phyloP scores from a whole-genome alignment of 768 basidiomycete species.

The Terana coerulea region DNA sequence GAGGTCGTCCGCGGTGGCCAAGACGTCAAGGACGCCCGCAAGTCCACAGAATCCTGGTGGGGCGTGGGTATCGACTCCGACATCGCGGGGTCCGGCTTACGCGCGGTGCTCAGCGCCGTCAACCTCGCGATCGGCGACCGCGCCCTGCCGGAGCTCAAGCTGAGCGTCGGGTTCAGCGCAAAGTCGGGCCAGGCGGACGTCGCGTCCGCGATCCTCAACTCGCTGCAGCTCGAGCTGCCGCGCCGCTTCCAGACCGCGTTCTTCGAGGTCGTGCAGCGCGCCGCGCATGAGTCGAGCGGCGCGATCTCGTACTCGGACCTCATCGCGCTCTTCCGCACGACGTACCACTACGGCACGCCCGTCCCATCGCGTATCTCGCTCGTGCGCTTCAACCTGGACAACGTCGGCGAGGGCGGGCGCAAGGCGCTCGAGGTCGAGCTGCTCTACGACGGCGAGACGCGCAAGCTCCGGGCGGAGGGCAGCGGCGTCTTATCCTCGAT shows the following conservation, averaged over 20 bases:
- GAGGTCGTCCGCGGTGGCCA: slow-evolving; percentile 69
- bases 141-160: slow-evolving; percentile 69
- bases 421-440: slow-evolving; percentile 64
- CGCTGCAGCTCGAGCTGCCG: slow-evolving; percentile 73
- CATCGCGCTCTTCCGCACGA: slow-evolving; percentile 61
- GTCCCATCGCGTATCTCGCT: slow-evolving; percentile 41
- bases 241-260: slow-evolving; percentile 73
- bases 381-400: slow-evolving; percentile 61
- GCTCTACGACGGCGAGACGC: slow-evolving; percentile 56
- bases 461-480: slow-evolving; percentile 69
- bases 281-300: slow-evolving; percentile 52
- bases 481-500: slow-evolving; percentile 92
- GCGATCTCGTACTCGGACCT: slow-evolving; percentile 67
- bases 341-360: slow-evolving; percentile 52
- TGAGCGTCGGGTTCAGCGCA: slow-evolving; percentile 70
- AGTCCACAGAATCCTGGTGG: slow-evolving; percentile 83
- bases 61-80: slow-evolving; percentile 92
- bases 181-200: slow-evolving; percentile 70
- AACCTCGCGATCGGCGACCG: slow-evolving; percentile 76
- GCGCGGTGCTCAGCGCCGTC: slow-evolving; percentile 85
- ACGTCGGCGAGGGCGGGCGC: slow-evolving; percentile 44
- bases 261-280: slow-evolving; percentile 79
- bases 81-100: slow-evolving; percentile 86
- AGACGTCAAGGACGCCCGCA: slow-evolving; percentile 52
- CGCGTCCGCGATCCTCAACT: slow-evolving; percentile 68